Percentiles rank a stretch among this genome's conserved stretches.
Evolutionary conservation across 306 rosid species (phyloP).

Genomic region (Trifolium repens): DNA sequence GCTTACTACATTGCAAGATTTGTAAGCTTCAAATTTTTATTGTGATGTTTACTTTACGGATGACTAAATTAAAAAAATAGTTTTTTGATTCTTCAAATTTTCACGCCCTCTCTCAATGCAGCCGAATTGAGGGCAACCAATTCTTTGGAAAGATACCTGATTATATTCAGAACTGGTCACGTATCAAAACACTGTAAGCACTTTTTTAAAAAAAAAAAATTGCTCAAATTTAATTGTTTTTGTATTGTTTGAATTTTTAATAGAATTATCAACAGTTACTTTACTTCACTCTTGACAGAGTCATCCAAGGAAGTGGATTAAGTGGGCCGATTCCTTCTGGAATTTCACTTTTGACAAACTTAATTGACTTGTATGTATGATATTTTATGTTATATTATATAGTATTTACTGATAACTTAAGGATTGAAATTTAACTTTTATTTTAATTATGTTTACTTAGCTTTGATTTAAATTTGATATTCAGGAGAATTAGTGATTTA

Average conservation of each 20-base stretch:
- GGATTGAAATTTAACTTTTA: neutral
- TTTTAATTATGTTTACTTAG: neutral
- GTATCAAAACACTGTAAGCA: slow-evolving; percentile 51
- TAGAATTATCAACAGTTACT: neutral
- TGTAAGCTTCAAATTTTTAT: slow-evolving; percentile 49
- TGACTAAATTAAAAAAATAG: neutral
- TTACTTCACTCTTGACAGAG: neutral
- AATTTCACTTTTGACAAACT: slow-evolving; percentile 49
- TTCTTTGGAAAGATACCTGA: slow-evolving; percentile 73
- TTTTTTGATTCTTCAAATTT: neutral
- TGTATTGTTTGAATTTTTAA: slow-evolving; percentile 5
- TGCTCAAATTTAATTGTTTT: neutral
- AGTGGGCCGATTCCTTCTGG: slow-evolving; percentile 77
- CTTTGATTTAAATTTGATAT: neutral
- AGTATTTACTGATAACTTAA: neutral
- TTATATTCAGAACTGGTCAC: slow-evolving; percentile 66
- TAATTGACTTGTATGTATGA: slow-evolving; percentile 66
- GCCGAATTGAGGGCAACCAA: slow-evolving; percentile 57
- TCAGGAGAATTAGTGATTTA: slow-evolving; percentile 82
- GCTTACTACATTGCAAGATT: slow-evolving; percentile 54
- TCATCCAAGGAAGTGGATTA: slow-evolving; percentile 74
- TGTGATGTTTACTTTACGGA: neutral
- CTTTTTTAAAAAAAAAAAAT: too few relatives aligned
- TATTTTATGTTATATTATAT: slow-evolving; percentile 1
- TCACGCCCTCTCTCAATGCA: slow-evolving; percentile 36